A percentile compares a stretch with the other conserved stretches of the same genome.
Conservation (phyloP, 768 basidiomycete species). For the Brasilioporus rufonigricans region DNA sequence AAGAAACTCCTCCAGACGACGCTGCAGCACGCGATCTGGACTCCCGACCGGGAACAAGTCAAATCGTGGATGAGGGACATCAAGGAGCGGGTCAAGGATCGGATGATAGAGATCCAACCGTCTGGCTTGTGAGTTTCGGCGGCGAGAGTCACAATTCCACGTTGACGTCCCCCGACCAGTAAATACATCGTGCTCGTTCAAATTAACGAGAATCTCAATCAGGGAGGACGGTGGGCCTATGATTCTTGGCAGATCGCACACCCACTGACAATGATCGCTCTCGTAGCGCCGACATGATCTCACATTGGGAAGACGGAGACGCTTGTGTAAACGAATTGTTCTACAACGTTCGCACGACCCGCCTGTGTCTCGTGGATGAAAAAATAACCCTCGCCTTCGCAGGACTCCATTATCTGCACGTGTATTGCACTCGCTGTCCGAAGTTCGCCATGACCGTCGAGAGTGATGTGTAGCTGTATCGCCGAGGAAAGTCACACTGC, state of each 20-base stretch:
- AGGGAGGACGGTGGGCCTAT: constrained; percentile 71
- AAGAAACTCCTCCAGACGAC: constrained; percentile 76
- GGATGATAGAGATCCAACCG: constrained; percentile 82
- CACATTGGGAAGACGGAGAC: constrained; percentile 89
- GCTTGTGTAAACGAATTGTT: constrained; percentile 75
- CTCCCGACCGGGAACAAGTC: constrained; percentile 66
- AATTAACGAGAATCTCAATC: constrained; percentile 79
- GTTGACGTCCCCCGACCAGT: constrained; percentile 39
- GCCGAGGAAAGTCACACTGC: constrained; percentile 17
- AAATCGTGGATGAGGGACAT: constrained; percentile 82
- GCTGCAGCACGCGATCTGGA: constrained; percentile 62
- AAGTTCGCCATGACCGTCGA: constrained; percentile 34
- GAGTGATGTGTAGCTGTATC: constrained; percentile 23
- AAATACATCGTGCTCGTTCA: constrained; percentile 88
- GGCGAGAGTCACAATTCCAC: background rate
- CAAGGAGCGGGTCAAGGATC: constrained; percentile 78
- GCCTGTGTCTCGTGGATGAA: constrained; percentile 6
- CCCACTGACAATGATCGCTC: background rate
- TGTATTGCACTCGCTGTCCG: constrained; percentile 63
- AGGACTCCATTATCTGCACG: constrained; percentile 74
- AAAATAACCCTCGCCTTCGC: constrained; percentile 13
- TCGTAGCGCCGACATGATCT: constrained; percentile 72
- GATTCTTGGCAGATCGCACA: background rate
- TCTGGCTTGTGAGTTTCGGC: constrained; percentile 67
- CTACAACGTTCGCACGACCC: constrained; percentile 57